Conservation (phyloP, 495 filamentous ascomycete species). For the Oidiodendron maius region DNA sequence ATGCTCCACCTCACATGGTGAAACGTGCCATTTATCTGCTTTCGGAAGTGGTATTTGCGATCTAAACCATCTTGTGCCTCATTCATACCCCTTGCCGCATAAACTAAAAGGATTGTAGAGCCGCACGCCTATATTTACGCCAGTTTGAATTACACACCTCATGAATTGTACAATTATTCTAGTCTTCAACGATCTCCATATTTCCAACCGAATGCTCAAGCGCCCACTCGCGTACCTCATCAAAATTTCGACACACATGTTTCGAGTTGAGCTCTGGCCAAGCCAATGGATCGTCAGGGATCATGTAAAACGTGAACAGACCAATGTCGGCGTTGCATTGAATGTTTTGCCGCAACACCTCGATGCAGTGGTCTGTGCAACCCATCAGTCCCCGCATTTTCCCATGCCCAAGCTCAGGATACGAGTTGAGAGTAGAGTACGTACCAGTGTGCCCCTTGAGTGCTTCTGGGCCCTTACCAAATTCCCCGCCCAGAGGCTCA, state of each 20-base stretch:
- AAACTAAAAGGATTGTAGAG: too few species aligned
- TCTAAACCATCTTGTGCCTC: too few species aligned
- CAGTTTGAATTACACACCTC: too few species aligned
- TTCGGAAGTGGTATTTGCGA: too few species aligned
- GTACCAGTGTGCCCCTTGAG: constrained; percentile 29
- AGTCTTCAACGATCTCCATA: too few species aligned
- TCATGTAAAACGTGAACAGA: constrained; percentile 42
- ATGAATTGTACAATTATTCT: too few species aligned
- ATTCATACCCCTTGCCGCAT: too few species aligned
- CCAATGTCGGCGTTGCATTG: constrained; percentile 45
- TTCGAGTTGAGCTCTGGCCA: constrained; percentile 43
- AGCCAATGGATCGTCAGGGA: constrained; percentile 30
- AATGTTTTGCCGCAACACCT: constrained; percentile 41
- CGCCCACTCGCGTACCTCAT: constrained; percentile 41
- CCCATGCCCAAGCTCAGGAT: background rate
- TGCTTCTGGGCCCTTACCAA: constrained; percentile 20
- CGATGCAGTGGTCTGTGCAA: constrained; percentile 45
- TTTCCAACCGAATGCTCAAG: constrained; percentile 41
- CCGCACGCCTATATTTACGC: too few species aligned
- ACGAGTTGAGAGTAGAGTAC: background rate
- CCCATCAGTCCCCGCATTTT: background rate
- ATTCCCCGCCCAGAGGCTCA: constrained; percentile 28
- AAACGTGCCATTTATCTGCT: too few species aligned
- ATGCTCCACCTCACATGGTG: too few species aligned
- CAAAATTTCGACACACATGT: constrained; percentile 45